phyloP scores from a whole-genome alignment of 345 rosid genomes.

The Abelmoschus esculentus region DNA sequence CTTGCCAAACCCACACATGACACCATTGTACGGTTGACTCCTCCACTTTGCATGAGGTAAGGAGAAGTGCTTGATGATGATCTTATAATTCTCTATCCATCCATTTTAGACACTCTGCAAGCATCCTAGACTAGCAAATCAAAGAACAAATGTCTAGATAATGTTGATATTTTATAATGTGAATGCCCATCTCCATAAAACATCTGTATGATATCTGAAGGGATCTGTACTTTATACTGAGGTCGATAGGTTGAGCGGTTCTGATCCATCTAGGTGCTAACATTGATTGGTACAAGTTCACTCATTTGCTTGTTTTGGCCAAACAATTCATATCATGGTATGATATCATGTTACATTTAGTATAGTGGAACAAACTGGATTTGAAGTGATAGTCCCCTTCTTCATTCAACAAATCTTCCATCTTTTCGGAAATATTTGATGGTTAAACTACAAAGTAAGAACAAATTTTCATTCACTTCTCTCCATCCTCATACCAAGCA shows the following conservation, averaged over 20 bases:
- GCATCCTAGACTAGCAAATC: background rate
- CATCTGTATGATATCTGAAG: background rate
- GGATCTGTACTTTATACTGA: background rate
- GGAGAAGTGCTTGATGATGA: background rate
- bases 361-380: background rate
- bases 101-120: background rate
- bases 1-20: constrained; percentile 94
- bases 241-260: background rate
- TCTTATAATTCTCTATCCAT: background rate
- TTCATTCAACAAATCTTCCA: no score
- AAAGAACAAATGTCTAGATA: background rate
- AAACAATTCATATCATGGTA: background rate
- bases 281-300: background rate
- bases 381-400: background rate
- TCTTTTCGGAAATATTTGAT: no score
- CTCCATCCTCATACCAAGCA: no score
- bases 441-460: no score
- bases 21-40: constrained; percentile 84
- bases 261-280: background rate
- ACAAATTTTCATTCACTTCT: no score
- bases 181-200: background rate
- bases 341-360: background rate
- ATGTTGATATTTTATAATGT: background rate
- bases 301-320: background rate
- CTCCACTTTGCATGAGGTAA: constrained; percentile 91